Evolutionary conservation across 495 filamentous ascomycete species (phyloP).

Genomic region (Rusavskia elegans): DNA sequence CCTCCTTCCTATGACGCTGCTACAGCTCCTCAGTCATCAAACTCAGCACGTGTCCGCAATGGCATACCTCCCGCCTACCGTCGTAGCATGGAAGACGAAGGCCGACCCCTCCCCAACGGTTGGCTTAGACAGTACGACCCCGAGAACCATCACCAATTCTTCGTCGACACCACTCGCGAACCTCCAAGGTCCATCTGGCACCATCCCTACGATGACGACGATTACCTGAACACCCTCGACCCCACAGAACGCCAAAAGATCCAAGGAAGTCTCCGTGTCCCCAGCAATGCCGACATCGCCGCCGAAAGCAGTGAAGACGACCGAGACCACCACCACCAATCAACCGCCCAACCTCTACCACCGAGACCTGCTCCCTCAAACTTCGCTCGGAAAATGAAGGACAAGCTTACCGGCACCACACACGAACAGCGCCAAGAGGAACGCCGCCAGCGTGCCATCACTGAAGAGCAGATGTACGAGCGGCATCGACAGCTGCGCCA

Average conservation of each 20-base stretch:
- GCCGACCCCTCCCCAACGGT: slow-evolving; percentile 23
- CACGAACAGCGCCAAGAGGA: slow-evolving; percentile 26
- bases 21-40: slow-evolving; percentile 2
- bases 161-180: slow-evolving; percentile 29
- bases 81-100: slow-evolving; percentile 36
- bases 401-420: slow-evolving; percentile 27
- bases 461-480: slow-evolving; percentile 22
- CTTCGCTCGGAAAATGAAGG: slow-evolving; percentile 31
- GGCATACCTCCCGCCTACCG: slow-evolving; percentile 25
- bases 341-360: neutral
- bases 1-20: slow-evolving; percentile 17
- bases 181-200: slow-evolving; percentile 33
- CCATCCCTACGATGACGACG: slow-evolving; percentile 34
- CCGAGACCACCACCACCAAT: slow-evolving; percentile 8
- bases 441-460: slow-evolving; percentile 21
- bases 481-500: slow-evolving; percentile 20
- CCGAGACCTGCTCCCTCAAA: slow-evolving; percentile 6
- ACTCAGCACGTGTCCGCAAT: slow-evolving; percentile 14
- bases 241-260: slow-evolving; percentile 23
- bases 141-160: slow-evolving; percentile 30
- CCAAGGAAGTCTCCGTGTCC: slow-evolving; percentile 15
- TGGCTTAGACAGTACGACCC: slow-evolving; percentile 32
- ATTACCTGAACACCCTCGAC: slow-evolving; percentile 24
- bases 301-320: slow-evolving; percentile 29
- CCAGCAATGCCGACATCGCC: slow-evolving; percentile 22